Percentiles rank a stretch among this genome's conserved stretches.
phyloP scores from a whole-genome alignment of 768 basidiomycete genomes.

The Lentinus brumalis region DNA sequence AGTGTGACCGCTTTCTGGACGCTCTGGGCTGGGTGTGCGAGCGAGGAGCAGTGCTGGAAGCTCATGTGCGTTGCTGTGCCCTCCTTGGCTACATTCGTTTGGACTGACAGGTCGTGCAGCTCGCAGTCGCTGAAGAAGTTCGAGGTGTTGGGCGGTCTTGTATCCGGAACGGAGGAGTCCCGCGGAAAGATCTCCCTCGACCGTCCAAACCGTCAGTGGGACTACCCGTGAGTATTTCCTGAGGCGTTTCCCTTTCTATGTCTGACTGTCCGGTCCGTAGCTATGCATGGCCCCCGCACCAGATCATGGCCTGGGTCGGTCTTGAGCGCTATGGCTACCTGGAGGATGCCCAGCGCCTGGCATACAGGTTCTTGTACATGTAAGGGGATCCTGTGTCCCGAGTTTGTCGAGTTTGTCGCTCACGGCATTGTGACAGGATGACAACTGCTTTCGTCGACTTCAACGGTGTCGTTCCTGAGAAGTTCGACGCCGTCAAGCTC shows the following conservation, averaged over 20 bases:
- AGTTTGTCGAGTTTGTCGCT: slow-evolving; percentile 4
- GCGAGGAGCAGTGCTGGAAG: slow-evolving; percentile 92
- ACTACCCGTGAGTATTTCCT: slow-evolving; percentile 75
- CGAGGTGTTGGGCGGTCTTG: slow-evolving; percentile 92
- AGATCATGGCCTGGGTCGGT: slow-evolving; percentile 98
- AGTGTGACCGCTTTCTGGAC: slow-evolving; percentile 97
- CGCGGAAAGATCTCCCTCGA: slow-evolving; percentile 95
- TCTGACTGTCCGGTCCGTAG: slow-evolving; percentile 36
- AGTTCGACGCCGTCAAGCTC: slow-evolving; percentile 97
- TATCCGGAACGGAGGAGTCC: slow-evolving; percentile 95
- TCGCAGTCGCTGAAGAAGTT: slow-evolving; percentile 91
- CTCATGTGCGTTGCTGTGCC: slow-evolving; percentile 69
- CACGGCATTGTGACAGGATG: slow-evolving; percentile 56
- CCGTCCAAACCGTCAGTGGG: slow-evolving; percentile 98
- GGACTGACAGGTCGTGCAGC: slow-evolving; percentile 41
- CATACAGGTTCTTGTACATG: slow-evolving; percentile 99
- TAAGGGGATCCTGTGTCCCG: slow-evolving; percentile 36
- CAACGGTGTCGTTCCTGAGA: slow-evolving; percentile 97
- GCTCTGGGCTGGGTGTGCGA: slow-evolving; percentile 96
- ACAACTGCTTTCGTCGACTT: slow-evolving; percentile 94
- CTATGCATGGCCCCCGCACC: slow-evolving; percentile 93
- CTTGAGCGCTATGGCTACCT: slow-evolving; percentile 94
- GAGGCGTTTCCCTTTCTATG: not conserved
- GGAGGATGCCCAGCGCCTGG: slow-evolving; percentile 89
- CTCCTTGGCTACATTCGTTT: slow-evolving; percentile 2